A percentile compares a stretch with the other conserved stretches of the same genome.
Conservation (phyloP, 441 rosid genomes). For the Erodium moschatum region DNA sequence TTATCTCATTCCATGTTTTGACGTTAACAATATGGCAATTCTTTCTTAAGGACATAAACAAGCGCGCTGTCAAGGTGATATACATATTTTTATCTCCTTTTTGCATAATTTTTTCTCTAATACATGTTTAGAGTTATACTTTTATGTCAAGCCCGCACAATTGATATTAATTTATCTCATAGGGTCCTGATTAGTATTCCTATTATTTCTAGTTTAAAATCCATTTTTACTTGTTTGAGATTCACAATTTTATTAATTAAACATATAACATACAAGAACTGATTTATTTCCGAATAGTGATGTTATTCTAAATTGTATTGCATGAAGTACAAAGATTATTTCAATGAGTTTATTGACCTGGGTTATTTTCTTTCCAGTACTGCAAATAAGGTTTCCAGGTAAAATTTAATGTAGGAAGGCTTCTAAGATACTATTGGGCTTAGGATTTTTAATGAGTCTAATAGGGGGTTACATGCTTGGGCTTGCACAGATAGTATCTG, state of each 20-base stretch:
- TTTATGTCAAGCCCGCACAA: neutral
- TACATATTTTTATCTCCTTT: neutral
- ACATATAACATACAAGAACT: neutral
- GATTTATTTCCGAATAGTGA: neutral
- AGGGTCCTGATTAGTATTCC: neutral
- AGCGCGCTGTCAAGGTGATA: slow-evolving; percentile 70
- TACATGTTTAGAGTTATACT: neutral
- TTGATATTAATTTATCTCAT: neutral
- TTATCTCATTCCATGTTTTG: slow-evolving; percentile 69
- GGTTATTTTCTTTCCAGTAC: neutral
- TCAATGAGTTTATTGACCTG: neutral
- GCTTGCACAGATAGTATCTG: neutral
- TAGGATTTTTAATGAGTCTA: neutral
- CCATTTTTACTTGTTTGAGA: no score
- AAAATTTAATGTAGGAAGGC: neutral
- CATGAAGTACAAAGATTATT: neutral
- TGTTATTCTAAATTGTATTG: neutral
- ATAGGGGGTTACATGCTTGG: neutral
- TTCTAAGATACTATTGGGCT: neutral
- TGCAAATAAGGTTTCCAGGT: neutral
- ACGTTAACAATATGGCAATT: slow-evolving; percentile 70
- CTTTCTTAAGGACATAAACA: slow-evolving; percentile 56
- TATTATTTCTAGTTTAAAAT: neutral
- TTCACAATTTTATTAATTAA: neutral
- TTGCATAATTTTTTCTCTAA: neutral